Evolutionary conservation across 192 early-diverging fungal species (phyloP).

Genomic region (Kappamyces sp.): DNA sequence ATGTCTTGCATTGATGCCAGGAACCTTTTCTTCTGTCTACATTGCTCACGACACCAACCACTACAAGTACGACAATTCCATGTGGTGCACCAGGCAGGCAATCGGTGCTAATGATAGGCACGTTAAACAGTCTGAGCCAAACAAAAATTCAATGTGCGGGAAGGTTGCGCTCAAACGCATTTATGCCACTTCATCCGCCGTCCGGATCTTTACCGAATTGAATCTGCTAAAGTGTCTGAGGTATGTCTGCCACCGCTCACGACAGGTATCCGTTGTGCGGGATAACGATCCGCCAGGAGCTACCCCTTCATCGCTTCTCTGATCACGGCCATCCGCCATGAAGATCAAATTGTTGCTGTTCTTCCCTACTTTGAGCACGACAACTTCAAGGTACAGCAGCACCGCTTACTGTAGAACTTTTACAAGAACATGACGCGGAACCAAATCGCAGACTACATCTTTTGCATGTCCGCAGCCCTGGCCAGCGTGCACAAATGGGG

Average conservation of each 20-base stretch:
- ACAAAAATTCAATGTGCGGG: conserved; percentile 30
- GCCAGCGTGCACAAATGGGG: conserved; percentile 59
- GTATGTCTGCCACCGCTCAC: conserved; percentile 21
- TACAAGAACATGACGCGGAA: conserved; percentile 52
- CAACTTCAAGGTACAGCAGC: conserved; percentile 63
- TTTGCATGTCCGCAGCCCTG: conserved; percentile 64
- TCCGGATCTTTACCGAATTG: conserved; percentile 78
- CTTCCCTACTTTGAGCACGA: conserved; percentile 79
- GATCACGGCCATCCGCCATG: conserved; percentile 68
- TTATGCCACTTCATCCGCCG: conserved; percentile 73
- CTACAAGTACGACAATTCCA: conserved; percentile 61
- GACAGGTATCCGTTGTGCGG: conserved; percentile 2
- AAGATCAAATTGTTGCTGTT: conserved; percentile 76
- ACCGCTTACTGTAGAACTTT: conserved; percentile 44
- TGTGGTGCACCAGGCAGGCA: conserved; percentile 32
- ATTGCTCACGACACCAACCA: conserved; percentile 76
- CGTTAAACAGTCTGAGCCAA: conserved; percentile 12
- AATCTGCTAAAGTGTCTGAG: conserved; percentile 62
- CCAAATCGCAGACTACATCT: conserved; percentile 74
- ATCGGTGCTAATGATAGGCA: background rate
- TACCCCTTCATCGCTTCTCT: conserved; percentile 69
- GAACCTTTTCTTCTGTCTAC: conserved; percentile 90
- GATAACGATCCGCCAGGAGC: conserved; percentile 30
- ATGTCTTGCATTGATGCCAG: conserved; percentile 27
- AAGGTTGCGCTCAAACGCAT: conserved; percentile 80